These are phyloP conservation scores for Triticum dicoccoides DNA, from an alignment of 176 grass and related monocot species.

Conservation along the genomic window DNA sequence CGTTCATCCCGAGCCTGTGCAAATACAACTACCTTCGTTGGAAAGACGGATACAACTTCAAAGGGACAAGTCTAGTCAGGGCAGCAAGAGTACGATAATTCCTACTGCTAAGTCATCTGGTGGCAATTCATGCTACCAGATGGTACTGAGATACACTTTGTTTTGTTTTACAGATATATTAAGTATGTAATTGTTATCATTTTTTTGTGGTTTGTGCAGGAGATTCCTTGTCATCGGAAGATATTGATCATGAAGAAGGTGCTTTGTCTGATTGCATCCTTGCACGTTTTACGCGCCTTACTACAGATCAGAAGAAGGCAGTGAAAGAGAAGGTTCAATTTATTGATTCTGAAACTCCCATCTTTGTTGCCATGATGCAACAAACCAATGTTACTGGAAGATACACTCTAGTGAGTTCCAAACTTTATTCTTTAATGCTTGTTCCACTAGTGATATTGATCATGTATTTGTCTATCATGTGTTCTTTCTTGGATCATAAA, in stretches of 20 bases:
- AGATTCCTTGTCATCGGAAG: not conserved
- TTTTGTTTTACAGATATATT: not conserved
- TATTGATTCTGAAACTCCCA: not conserved
- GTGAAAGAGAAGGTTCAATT: not conserved
- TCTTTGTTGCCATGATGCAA: not conserved
- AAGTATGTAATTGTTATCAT: not conserved
- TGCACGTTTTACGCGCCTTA: not conserved
- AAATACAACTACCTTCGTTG: not conserved
- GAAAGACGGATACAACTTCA: not conserved
- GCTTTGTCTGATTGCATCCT: not conserved
- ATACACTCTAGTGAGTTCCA: constrained; percentile 2
- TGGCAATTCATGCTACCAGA: constrained; percentile 8
- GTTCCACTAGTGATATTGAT: not conserved
- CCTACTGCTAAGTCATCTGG: not conserved
- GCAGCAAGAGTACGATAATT: not conserved
- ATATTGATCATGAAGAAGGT: not conserved
- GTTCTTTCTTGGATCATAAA: not conserved
- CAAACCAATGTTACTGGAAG: constrained; percentile 9
- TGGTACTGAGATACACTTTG: not conserved
- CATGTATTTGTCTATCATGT: not conserved
- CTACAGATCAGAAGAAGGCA: not conserved
- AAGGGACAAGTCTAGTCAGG: not conserved
- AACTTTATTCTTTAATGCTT: not conserved
- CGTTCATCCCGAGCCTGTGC: not conserved
- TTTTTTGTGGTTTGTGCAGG: not conserved